Conservation (phyloP, 768 basidiomycete genomes). For the Sarcomyxa edulis region DNA sequence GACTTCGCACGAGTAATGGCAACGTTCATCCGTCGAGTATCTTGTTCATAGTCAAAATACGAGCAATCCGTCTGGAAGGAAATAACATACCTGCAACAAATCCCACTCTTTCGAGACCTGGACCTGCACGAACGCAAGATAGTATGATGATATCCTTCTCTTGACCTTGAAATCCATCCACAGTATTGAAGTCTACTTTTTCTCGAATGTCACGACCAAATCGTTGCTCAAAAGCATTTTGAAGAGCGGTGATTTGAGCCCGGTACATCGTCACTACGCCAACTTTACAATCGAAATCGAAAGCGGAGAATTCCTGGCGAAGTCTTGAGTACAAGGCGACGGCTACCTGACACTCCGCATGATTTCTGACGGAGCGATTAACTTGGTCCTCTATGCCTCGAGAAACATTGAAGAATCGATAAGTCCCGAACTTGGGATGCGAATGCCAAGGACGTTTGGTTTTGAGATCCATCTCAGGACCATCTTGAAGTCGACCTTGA, state of each 20-base stretch:
- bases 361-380: slow-evolving; percentile 74
- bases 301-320: slow-evolving; percentile 49
- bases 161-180: slow-evolving; percentile 98
- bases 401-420: slow-evolving; percentile 83
- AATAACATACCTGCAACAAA: slow-evolving; percentile 69
- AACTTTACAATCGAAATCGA: slow-evolving; percentile 38
- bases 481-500: slow-evolving; percentile 71
- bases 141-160: slow-evolving; percentile 98
- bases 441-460: slow-evolving; percentile 85
- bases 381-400: slow-evolving; percentile 60
- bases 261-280: slow-evolving; percentile 91
- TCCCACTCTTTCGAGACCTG: slow-evolving; percentile 76
- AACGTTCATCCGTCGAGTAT: slow-evolving; percentile 95
- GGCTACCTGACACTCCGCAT: slow-evolving; percentile 67
- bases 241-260: slow-evolving; percentile 78
- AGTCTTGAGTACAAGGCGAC: slow-evolving; percentile 73
- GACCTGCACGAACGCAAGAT: slow-evolving; percentile 92
- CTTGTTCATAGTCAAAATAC: slow-evolving; percentile 23
- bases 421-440: slow-evolving; percentile 72
- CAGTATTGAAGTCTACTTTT: slow-evolving; percentile 90
- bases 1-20: slow-evolving; percentile 95
- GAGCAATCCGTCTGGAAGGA: neutral
- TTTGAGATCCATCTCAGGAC: slow-evolving; percentile 81
- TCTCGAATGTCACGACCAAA: slow-evolving; percentile 70
- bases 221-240: slow-evolving; percentile 56